Percentiles rank a stretch among this genome's conserved stretches.
These are phyloP conservation scores for Globisporangium viniferum DNA, from an alignment of 352 stramenopile species.

Conservation along the genomic window DNA sequence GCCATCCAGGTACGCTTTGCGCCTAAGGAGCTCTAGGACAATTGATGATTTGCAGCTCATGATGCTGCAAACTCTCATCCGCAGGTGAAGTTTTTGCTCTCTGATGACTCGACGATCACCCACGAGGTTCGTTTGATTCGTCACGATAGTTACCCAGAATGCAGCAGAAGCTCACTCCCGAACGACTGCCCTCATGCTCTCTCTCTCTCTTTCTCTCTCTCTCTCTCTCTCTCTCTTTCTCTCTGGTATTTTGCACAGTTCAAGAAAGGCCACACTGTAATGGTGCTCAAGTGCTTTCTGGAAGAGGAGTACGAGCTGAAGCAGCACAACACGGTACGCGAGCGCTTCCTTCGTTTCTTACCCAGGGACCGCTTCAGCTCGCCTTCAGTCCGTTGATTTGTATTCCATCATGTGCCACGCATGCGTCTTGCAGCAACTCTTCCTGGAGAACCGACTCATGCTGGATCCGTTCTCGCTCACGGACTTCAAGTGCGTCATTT, in stretches of 20 bases:
- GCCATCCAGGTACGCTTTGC: conserved; percentile 29
- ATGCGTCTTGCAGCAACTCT: conserved; percentile 32
- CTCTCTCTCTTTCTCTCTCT: too few species aligned
- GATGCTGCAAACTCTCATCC: too few species aligned
- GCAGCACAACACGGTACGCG: conserved; percentile 29
- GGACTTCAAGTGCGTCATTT: conserved; percentile 46
- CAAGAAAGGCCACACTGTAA: conserved; percentile 62
- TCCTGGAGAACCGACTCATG: conserved; percentile 31
- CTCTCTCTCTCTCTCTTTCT: too few species aligned
- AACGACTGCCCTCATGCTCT: too few species aligned
- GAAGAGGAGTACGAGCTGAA: conserved; percentile 49
- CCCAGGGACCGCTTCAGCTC: too few species aligned
- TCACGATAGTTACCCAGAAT: background rate
- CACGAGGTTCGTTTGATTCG: conserved; percentile 23
- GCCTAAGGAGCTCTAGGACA: background rate
- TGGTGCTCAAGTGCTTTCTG: conserved; percentile 58
- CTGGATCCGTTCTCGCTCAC: conserved; percentile 66
- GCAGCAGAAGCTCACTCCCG: too few species aligned
- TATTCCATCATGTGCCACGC: background rate
- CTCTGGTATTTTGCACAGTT: too few species aligned
- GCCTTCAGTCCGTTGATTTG: too few species aligned
- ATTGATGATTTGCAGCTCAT: too few species aligned
- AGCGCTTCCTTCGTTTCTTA: background rate
- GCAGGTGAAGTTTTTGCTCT: conserved; percentile 59
- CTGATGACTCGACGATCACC: conserved; percentile 48